Conservation (phyloP, 148 eudicot genomes). For the Nepenthes gracilis region DNA sequence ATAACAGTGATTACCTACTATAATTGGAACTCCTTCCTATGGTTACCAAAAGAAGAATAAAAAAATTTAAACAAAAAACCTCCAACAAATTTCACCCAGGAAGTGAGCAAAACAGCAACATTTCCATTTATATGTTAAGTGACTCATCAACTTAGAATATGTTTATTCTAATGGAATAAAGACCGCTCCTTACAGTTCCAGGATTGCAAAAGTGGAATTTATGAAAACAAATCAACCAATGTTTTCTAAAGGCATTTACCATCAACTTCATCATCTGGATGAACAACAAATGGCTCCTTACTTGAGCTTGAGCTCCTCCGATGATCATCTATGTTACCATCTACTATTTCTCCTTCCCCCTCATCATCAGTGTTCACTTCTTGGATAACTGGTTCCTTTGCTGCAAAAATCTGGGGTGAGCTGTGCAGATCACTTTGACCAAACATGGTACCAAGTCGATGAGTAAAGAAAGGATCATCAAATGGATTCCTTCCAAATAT, state of each 20-base stretch:
- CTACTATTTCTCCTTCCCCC: conserved; percentile 13
- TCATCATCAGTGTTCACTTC: conserved; percentile 60
- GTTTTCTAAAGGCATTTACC: conserved; percentile 18
- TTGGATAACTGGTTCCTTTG: conserved; percentile 45
- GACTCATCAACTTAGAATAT: no score
- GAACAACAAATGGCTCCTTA: conserved; percentile 56
- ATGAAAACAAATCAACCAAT: no score
- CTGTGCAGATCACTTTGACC: conserved; percentile 14
- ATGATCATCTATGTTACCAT: conserved; percentile 4
- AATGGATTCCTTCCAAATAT: conserved; percentile 47
- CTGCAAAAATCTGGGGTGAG: conserved; percentile 10
- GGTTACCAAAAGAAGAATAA: not conserved
- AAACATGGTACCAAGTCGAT: conserved; percentile 33
- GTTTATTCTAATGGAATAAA: no score
- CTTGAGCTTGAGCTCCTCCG: conserved; percentile 8
- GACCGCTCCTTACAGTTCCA: no score
- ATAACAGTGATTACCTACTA: not conserved
- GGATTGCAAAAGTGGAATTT: no score
- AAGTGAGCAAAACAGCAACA: no score
- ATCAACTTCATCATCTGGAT: conserved; percentile 60
- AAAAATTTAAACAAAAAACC: not conserved
- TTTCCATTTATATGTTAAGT: no score
- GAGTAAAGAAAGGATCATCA: conserved; percentile 76
- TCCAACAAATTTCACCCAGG: no score
- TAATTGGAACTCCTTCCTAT: no score